phyloP scores from a whole-genome alignment of 2,329 filamentous ascomycete species.

The Camillea tinctor region DNA sequence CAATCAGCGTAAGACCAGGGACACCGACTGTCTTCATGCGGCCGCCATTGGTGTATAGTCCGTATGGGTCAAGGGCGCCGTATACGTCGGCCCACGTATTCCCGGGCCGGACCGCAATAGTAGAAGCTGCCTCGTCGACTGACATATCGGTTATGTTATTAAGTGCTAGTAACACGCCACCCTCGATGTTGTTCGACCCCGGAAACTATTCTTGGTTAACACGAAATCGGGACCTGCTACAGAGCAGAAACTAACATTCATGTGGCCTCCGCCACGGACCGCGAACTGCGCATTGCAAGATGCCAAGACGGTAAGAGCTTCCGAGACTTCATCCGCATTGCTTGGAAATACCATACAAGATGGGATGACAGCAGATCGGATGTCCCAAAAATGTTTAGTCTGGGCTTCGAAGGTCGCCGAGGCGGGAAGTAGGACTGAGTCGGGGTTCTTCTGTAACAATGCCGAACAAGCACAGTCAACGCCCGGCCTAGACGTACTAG shows the following conservation, averaged over 20 bases:
- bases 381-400: constrained; percentile 3
- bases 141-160: constrained; percentile 13
- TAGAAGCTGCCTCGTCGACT: constrained; percentile 9
- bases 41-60: constrained; percentile 27
- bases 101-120: not conserved
- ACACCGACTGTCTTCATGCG: constrained; percentile 30
- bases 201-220: constrained; percentile 13
- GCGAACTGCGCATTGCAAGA: constrained; percentile 24
- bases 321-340: constrained; percentile 4
- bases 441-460: not conserved
- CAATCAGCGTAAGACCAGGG: constrained; percentile 29
- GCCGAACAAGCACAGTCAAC: not conserved
- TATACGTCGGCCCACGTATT: constrained; percentile 30
- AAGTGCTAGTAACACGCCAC: constrained; percentile 23
- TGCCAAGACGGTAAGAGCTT: constrained; percentile 1
- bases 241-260: constrained; percentile 15
- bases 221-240: not conserved
- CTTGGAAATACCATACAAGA: constrained; percentile 9
- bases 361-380: constrained; percentile 5
- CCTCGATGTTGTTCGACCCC: constrained; percentile 25
- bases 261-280: constrained; percentile 25
- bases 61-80: constrained; percentile 19
- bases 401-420: not conserved
- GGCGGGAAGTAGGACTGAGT: not conserved
- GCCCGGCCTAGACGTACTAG: not conserved